phyloP scores from a whole-genome alignment of 352 stramenopile species.

The Globisporangium alternatum region DNA sequence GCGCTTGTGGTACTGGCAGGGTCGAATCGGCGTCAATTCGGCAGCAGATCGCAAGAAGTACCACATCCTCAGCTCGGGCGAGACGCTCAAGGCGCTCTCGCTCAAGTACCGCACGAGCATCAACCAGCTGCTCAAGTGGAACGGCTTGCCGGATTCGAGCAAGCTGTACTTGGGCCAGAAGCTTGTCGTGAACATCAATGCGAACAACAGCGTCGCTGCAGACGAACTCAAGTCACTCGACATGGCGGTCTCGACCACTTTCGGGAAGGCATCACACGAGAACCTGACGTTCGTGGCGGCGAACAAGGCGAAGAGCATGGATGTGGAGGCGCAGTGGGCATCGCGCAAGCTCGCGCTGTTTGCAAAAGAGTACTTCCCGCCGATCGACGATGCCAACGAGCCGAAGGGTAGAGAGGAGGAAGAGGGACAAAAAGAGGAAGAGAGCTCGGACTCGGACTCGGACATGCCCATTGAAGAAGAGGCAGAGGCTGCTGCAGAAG shows the following conservation, averaged over 20 bases:
- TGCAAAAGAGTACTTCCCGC: slow-evolving; percentile 67
- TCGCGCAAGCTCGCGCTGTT: slow-evolving; percentile 49
- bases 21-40: slow-evolving; percentile 32
- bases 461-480: slow-evolving; percentile 28
- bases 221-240: slow-evolving; percentile 67
- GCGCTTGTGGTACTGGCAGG: slow-evolving; percentile 72
- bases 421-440: slow-evolving; percentile 21
- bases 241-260: slow-evolving; percentile 35
- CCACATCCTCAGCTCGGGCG: slow-evolving; percentile 64
- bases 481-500: neutral
- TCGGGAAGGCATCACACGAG: slow-evolving; percentile 62
- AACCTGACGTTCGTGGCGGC: slow-evolving; percentile 61
- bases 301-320: slow-evolving; percentile 49
- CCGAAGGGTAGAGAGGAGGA: neutral
- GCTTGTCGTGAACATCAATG: slow-evolving; percentile 58
- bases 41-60: slow-evolving; percentile 54
- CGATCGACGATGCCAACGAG: slow-evolving; percentile 31
- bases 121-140: slow-evolving; percentile 65
- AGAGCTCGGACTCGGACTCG: slow-evolving; percentile 23
- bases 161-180: slow-evolving; percentile 79
- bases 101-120: slow-evolving; percentile 78
- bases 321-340: slow-evolving; percentile 59
- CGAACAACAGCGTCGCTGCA: slow-evolving; percentile 27
- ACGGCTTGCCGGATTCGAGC: slow-evolving; percentile 61
- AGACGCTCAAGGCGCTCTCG: slow-evolving; percentile 69